phyloP scores from a whole-genome alignment of 2,329 filamentous ascomycete species.

The Cryphonectria radicalis region DNA sequence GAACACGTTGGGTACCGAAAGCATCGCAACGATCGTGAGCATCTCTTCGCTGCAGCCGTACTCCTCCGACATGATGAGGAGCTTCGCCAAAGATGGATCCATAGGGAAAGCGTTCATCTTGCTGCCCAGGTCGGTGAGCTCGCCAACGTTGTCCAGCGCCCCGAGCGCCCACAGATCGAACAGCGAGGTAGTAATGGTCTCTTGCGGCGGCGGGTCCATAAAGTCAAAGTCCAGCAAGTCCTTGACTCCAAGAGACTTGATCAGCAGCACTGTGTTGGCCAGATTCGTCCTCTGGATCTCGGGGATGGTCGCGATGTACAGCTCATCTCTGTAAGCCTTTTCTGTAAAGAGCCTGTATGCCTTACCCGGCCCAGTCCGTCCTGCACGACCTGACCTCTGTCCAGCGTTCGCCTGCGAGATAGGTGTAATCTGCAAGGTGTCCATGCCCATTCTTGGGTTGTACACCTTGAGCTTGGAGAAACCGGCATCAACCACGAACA shows the following conservation, averaged over 20 bases:
- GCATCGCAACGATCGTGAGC: conserved; percentile 97
- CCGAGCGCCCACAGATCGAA: conserved; percentile 98
- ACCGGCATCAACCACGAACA: conserved; percentile 96
- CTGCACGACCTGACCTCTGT: conserved; percentile 90
- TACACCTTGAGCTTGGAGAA: conserved; percentile 99
- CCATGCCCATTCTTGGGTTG: conserved; percentile 99
- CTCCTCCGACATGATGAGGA: conserved; percentile 87
- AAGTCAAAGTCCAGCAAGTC: conserved; percentile 97
- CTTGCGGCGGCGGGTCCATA: conserved; percentile 97
- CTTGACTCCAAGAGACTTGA: conserved; percentile 93
- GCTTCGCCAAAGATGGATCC: conserved; percentile 93
- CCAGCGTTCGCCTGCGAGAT: conserved; percentile 96
- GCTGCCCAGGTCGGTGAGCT: conserved; percentile 82
- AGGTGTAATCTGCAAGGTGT: conserved; percentile 95
- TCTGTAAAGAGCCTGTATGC: conserved; percentile 95
- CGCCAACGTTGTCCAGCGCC: conserved; percentile 89
- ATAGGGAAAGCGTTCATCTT: conserved; percentile 99
- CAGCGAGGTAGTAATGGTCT: conserved; percentile 94
- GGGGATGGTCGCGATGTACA: conserved; percentile 95
- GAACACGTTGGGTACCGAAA: conserved; percentile 95
- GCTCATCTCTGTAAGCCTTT: conserved; percentile 90
- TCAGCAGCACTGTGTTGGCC: conserved; percentile 88
- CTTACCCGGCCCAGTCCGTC: conserved; percentile 92
- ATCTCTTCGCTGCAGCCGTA: conserved; percentile 97
- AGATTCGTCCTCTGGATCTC: conserved; percentile 98